Evolutionary conservation across 2,329 filamentous ascomycete genomes (phyloP), one percentile per base, ranked within the genome.

Genomic region (Beauveria sp.): DNA sequence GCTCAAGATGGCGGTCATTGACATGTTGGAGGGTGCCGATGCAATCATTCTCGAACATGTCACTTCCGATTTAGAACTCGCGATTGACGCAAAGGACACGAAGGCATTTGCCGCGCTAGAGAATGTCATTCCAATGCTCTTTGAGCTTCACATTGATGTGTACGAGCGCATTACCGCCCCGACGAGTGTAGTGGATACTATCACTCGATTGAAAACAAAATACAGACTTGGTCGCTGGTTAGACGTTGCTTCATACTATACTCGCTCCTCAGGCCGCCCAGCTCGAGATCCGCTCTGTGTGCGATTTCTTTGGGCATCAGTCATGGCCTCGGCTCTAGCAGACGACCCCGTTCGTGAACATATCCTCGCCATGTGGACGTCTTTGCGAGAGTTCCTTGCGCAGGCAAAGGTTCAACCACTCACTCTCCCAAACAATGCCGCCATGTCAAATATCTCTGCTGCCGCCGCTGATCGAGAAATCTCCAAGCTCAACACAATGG

Each of bases 401-500:
- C 73, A 76, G 1, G 75, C 76, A 40, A 69, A 74, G 2, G 67
- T 75, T 1, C 67, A 75, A 3, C 75, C 79, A 0, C 83, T 90
- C 14, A 77, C 81, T 40, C 78, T 98, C 0, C 84, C 88, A 4
- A 98, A 99, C 72, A 98, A 96, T 69, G 83, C 86, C 1, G 83
- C 93, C 22, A 96, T 99, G 87, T 86, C 91, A 0, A 90, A 95
- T 65, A 83, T 99, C 55, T 97, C 93, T 0, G 76, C 86, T 2
- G 82, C 83, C n/a, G 90, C 91, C 0, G 88, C 95, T 8, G 93
- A 98, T 65, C 87, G 91, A 60, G 93, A 99, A 71, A 88, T 97
- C 28, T 93, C 91, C 14, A 92, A 93, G 68, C 81, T 98, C 40
- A 96, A 91, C 16, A 98, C 93, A 0, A 95, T 96, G 84, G 93